Conservation (phyloP, 371 early-diverging fungal genomes). For the Zancudomyces culisetae region DNA sequence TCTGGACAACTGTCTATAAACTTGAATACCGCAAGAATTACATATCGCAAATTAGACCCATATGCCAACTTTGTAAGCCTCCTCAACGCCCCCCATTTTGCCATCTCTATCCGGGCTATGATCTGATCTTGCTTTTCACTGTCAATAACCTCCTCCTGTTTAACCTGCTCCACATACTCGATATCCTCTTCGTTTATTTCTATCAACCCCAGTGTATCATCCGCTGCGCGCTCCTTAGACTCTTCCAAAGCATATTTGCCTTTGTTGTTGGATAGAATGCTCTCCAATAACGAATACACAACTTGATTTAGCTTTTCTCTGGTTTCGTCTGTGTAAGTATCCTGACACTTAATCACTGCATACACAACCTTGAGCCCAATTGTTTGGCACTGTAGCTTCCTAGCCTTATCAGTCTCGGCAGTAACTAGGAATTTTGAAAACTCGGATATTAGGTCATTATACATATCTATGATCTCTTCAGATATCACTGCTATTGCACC, state of each 20-base stretch:
- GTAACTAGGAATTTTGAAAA: conserved; percentile 15
- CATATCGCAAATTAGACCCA: conserved; percentile 17
- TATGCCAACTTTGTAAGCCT: conserved; percentile 15
- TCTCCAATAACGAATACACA: conserved; percentile 30
- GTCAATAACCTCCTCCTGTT: neutral
- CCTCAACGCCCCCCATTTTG: conserved; percentile 14
- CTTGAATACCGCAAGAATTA: conserved; percentile 16
- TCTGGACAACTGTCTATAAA: conserved; percentile 12
- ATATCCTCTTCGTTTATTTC: neutral
- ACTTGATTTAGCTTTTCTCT: conserved; percentile 32
- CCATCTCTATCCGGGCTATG: conserved; percentile 5
- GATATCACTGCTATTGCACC: conserved; percentile 49
- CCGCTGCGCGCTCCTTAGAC: neutral
- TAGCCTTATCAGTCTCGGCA: neutral
- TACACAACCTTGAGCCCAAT: conserved; percentile 23
- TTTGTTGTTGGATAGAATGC: conserved; percentile 6
- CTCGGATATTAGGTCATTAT: conserved; percentile 32
- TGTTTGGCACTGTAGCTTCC: conserved; percentile 4
- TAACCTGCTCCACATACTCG: neutral
- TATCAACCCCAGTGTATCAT: conserved; percentile 8
- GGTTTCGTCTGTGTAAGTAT: conserved; percentile 31
- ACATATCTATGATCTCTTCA: conserved; percentile 37
- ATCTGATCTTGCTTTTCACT: neutral
- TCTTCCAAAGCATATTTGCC: neutral
- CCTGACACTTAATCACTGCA: conserved; percentile 34